Evolutionary conservation across 331 rosid species (phyloP).

Genomic region (Telfairia occidentalis): DNA sequence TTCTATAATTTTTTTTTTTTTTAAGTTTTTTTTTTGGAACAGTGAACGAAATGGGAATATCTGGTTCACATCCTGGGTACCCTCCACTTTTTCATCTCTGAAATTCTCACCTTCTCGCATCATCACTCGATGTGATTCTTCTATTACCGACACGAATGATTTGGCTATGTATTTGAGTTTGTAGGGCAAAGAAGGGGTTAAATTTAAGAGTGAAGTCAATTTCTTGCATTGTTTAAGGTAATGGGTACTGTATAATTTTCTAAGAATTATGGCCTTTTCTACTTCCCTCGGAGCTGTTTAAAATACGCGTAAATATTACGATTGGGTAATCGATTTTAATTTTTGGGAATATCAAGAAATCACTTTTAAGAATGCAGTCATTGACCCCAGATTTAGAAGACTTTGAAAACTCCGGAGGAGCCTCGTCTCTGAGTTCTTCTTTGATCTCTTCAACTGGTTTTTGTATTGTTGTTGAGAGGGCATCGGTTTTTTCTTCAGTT

Average conservation of each 20-base stretch:
- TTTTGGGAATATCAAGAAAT: conserved; percentile 15
- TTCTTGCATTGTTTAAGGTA: conserved; percentile 2
- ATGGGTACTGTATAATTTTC: neutral
- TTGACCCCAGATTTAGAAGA: conserved; percentile 54
- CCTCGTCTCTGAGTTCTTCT: conserved; percentile 34
- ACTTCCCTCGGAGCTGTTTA: conserved; percentile 15
- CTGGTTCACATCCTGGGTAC: neutral
- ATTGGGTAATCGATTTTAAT: conserved; percentile 9
- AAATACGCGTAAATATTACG: conserved; percentile 12
- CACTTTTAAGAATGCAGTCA: conserved; percentile 28
- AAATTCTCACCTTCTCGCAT: neutral
- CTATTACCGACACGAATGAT: neutral
- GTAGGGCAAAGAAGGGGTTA: neutral
- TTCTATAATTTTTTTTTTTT: neutral
- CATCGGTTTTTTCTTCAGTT: conserved; percentile 32
- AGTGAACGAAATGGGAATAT: neutral
- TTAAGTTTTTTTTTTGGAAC: neutral
- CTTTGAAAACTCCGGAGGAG: conserved; percentile 60
- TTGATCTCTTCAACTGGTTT: conserved; percentile 28
- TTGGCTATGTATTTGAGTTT: neutral
- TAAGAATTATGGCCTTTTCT: conserved; percentile 10
- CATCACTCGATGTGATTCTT: neutral
- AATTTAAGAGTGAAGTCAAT: neutral
- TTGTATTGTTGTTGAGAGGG: conserved; percentile 4
- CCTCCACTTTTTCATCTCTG: neutral